Conservation (phyloP, 202 grass and related monocot genomes). For the Brachypodium distachyon region DNA sequence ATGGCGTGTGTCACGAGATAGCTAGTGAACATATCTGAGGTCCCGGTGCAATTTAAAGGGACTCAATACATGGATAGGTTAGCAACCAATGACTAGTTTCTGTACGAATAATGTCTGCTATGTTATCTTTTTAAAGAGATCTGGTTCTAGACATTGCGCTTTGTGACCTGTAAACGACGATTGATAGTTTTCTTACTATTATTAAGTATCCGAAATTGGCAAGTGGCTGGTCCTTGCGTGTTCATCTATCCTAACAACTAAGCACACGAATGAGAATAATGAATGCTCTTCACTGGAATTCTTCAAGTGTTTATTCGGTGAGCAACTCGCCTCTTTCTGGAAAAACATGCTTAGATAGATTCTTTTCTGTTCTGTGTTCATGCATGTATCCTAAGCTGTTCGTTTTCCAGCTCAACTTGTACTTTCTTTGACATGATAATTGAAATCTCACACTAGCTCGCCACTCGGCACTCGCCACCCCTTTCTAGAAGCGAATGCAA, state of each 20-base stretch:
- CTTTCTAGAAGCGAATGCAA: background rate
- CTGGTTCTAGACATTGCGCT: background rate
- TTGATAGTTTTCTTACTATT: background rate
- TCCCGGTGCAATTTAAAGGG: background rate
- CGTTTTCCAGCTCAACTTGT: conserved; percentile 6
- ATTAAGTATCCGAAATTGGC: background rate
- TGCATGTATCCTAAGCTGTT: background rate
- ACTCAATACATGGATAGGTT: background rate
- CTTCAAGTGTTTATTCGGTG: background rate
- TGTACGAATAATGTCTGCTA: background rate
- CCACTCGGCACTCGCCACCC: background rate
- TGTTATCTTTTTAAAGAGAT: too few relatives aligned
- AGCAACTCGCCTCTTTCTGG: background rate
- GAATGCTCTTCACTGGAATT: background rate
- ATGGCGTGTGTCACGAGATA: background rate
- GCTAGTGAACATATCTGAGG: background rate
- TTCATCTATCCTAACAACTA: background rate
- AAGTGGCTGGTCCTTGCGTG: background rate
- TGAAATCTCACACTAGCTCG: background rate
- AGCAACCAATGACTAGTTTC: background rate
- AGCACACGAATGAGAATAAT: background rate
- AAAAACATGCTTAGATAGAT: background rate
- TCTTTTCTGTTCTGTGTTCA: background rate
- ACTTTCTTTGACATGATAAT: background rate
- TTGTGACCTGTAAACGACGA: background rate